phyloP scores from a whole-genome alignment of 2,329 filamentous ascomycete genomes.

The Epichloe sylvatica region DNA sequence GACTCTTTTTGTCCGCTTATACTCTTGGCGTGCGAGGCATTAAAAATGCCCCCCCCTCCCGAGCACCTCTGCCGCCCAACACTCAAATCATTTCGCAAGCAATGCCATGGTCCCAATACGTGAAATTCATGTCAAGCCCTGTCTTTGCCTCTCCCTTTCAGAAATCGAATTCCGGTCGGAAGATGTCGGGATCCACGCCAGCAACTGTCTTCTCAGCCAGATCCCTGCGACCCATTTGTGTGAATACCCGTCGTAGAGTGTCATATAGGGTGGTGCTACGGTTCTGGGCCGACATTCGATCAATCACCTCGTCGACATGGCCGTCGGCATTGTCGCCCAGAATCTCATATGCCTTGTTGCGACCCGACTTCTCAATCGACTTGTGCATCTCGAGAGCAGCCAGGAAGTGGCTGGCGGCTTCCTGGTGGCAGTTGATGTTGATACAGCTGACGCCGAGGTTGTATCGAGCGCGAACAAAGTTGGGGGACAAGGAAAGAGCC shows the following conservation, averaged over 20 bases:
- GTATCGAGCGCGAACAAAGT: conserved; percentile 93
- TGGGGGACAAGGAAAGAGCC: conserved; percentile 76
- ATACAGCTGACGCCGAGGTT: conserved; percentile 95
- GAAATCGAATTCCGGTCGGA: conserved; percentile 86
- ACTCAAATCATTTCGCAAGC: too few relatives aligned
- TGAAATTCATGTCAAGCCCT: too few relatives aligned
- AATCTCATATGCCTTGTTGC: conserved; percentile 71
- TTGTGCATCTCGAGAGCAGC: conserved; percentile 93
- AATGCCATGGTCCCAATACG: too few relatives aligned
- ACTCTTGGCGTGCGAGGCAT: too few relatives aligned
- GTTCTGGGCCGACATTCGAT: conserved; percentile 86
- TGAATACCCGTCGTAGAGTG: conserved; percentile 86
- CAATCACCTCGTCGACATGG: conserved; percentile 54
- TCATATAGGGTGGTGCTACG: conserved; percentile 95
- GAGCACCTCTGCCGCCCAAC: too few relatives aligned
- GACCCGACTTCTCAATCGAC: conserved; percentile 72
- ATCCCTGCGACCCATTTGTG: conserved; percentile 83
- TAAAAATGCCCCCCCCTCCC: too few relatives aligned
- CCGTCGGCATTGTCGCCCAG: conserved; percentile 40
- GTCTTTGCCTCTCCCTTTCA: conserved; percentile 14
- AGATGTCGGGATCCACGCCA: conserved; percentile 80
- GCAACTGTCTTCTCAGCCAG: conserved; percentile 74
- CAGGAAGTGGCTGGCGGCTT: conserved; percentile 85
- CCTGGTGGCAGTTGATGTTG: conserved; percentile 88
- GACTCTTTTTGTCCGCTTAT: too few relatives aligned